A percentile compares a stretch with the other conserved stretches of the same genome.
Conservation (phyloP, 2,329 filamentous ascomycete genomes). For the Aureobasidium musti region DNA sequence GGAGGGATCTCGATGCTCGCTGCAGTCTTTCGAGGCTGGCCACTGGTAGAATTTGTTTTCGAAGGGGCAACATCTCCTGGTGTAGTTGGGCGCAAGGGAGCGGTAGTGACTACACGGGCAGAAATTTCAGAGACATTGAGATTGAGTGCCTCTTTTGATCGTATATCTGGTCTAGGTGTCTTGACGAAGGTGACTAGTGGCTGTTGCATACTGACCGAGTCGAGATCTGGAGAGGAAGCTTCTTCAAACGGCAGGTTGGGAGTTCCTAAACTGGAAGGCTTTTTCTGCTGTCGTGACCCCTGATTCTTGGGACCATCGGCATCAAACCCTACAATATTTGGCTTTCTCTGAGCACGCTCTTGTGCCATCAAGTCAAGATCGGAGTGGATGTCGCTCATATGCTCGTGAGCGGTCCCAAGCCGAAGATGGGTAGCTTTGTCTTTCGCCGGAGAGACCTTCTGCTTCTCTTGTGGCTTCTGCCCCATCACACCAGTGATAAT, state of each 20-base stretch:
- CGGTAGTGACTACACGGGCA: not conserved
- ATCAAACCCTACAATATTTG: constrained; percentile 37
- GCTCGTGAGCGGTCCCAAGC: too few relatives aligned
- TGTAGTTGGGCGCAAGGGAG: not conserved
- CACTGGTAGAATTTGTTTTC: not conserved
- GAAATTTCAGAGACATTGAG: not conserved
- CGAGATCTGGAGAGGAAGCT: not conserved
- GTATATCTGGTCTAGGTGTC: not conserved
- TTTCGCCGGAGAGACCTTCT: not conserved
- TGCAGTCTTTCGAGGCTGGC: not conserved
- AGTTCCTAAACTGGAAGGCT: not conserved
- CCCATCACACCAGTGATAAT: not conserved
- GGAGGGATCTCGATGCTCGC: not conserved
- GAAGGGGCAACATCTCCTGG: too few relatives aligned
- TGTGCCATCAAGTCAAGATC: not conserved
- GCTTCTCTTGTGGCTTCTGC: not conserved
- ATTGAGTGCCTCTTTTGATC: not conserved
- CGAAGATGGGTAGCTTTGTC: too few relatives aligned
- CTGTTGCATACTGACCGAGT: not conserved
- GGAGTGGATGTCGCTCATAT: not conserved
- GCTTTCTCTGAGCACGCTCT: constrained; percentile 32
- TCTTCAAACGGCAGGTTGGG: not conserved
- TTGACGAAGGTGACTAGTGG: too few relatives aligned
- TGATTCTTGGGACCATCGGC: constrained; percentile 40
- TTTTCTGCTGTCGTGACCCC: constrained; percentile 30